These are phyloP conservation scores for Colletotrichum horii DNA, from an alignment of 2,329 filamentous ascomycete genomes.

Conservation along the genomic window DNA sequence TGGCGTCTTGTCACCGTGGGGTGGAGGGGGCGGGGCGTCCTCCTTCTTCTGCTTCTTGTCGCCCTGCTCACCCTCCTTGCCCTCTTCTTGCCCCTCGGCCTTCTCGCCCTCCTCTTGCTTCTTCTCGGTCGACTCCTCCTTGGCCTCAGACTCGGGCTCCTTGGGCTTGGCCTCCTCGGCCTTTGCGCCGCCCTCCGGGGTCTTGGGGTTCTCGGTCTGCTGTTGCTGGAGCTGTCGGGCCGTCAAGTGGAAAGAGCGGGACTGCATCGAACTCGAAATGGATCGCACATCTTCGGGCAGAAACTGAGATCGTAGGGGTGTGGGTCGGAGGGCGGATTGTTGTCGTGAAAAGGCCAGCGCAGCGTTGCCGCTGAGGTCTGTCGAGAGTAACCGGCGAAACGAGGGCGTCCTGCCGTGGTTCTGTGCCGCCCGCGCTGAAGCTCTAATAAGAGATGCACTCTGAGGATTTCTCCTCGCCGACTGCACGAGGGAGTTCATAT, in stretches of 20 bases:
- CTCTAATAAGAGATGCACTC: conserved; percentile 42
- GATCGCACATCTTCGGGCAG: conserved; percentile 44
- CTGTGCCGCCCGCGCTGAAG: conserved; percentile 40
- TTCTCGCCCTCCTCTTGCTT: conserved; percentile 49
- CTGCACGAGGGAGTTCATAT: conserved; percentile 51
- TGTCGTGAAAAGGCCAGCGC: conserved; percentile 30
- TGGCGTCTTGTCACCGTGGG: conserved; percentile 96
- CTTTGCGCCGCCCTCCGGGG: conserved; percentile 31
- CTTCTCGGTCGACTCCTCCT: conserved; percentile 32
- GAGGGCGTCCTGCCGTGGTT: conserved; percentile 51
- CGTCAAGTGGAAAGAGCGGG: conserved; percentile 45
- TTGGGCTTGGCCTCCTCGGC: conserved; percentile 45
- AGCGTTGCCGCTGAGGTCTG: conserved; percentile 27
- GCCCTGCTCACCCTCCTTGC: conserved; percentile 37
- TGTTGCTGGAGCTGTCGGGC: conserved; percentile 28
- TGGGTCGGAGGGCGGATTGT: conserved; percentile 33
- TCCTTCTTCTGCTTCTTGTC: conserved; percentile 65
- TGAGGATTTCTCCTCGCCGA: conserved; percentile 48
- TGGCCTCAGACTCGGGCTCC: conserved; percentile 31
- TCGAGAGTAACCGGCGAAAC: conserved; percentile 51
- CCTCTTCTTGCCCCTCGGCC: conserved; percentile 46
- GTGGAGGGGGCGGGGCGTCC: conserved; percentile 83
- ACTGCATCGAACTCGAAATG: conserved; percentile 36
- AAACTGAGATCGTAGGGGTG: conserved; percentile 52
- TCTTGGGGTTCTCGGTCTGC: conserved; percentile 30